Base-by-base conservation (phyloP, 495 filamentous ascomycete species). In the Penicillium pulvis region DNA sequence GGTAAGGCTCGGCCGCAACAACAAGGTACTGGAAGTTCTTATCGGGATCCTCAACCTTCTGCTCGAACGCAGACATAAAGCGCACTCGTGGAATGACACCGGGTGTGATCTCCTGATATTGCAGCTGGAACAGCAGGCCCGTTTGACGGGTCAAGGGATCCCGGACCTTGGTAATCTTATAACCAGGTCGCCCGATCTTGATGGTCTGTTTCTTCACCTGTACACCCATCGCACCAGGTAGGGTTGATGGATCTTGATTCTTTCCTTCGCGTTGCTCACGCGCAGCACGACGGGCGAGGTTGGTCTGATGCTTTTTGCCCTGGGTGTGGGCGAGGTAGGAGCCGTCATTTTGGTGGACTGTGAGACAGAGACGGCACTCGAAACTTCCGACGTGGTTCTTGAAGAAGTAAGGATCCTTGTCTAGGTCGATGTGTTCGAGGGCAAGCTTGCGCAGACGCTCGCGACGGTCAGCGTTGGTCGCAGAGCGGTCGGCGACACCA, bases 351-450 rank as follows among this genome's bases (percentile, higher is more conserved):
- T 99, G 94, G 81, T 99, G 94, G n/a, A 98, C 95, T 3, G 94
- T 99, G 31, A 99, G 80, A 66, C 94, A 99, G 42, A 99, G 88
- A 16, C 95, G 91, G 72, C 94, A 99, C 71, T 99, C 94, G 78
- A 97, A 99, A 73, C 88, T 93, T 61, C 94, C 94, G 62, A 98
- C 91, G 68, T 99, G 94, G 79, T 99, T 99, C 71, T 96, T 96
- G 89, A 99, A 98, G 84, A 99, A 97, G 82, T 98, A 99, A 0
- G 94, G 94, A 79, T 99, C 94, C 77, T 98, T 98, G 71, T 98
- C 95, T 46, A 99, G 87, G 75, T 99, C 95, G 81, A 99, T 99
- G 19, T 90, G 92, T 78, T 99, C 94, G 61, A 99, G 90, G 12
- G 94, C 94, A 66, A 99, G 91, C 78, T 96, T 96, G 71, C 94